These are phyloP conservation scores for Aspergillus funiculosus DNA, from an alignment of 495 filamentous ascomycete genomes.

Conservation along the genomic window DNA sequence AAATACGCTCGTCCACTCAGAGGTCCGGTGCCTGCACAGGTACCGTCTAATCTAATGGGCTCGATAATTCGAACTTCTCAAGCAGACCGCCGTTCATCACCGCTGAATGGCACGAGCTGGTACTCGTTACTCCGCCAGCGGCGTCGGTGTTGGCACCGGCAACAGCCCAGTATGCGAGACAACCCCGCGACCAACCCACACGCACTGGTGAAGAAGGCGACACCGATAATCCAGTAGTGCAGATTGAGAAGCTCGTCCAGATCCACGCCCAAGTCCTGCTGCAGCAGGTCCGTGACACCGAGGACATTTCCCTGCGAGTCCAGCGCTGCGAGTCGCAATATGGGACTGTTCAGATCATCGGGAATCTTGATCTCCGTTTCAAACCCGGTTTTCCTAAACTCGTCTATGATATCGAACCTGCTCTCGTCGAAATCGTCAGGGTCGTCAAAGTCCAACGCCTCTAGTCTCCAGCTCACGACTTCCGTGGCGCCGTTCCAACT, in stretches of 20 bases:
- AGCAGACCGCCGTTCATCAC: slow-evolving; percentile 5
- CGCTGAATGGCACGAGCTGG: slow-evolving; percentile 15
- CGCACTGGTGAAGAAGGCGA: slow-evolving; percentile 10
- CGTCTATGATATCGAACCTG: slow-evolving; percentile 4
- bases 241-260: slow-evolving; percentile 4
- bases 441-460: slow-evolving; percentile 26
- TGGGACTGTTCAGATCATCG: slow-evolving; percentile 3
- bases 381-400: slow-evolving; percentile 20
- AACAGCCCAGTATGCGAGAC: slow-evolving; percentile 9
- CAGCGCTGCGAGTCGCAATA: slow-evolving; percentile 22
- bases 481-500: slow-evolving; percentile 48
- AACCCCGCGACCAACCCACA: slow-evolving; percentile 13
- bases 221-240: slow-evolving; percentile 15
- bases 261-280: slow-evolving; percentile 1
- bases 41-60: no score
- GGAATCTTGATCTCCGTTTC: slow-evolving; percentile 23
- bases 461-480: slow-evolving; percentile 32
- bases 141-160: slow-evolving; percentile 1
- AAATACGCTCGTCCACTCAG: no score
- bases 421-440: slow-evolving; percentile 6
- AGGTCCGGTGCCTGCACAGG: no score
- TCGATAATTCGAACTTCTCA: no score
- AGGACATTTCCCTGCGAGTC: slow-evolving; percentile 20
- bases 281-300: slow-evolving; percentile 18
- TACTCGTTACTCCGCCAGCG: slow-evolving; percentile 14